Base-by-base conservation (phyloP, 768 basidiomycete species). In the Fomitopsis serialis region DNA sequence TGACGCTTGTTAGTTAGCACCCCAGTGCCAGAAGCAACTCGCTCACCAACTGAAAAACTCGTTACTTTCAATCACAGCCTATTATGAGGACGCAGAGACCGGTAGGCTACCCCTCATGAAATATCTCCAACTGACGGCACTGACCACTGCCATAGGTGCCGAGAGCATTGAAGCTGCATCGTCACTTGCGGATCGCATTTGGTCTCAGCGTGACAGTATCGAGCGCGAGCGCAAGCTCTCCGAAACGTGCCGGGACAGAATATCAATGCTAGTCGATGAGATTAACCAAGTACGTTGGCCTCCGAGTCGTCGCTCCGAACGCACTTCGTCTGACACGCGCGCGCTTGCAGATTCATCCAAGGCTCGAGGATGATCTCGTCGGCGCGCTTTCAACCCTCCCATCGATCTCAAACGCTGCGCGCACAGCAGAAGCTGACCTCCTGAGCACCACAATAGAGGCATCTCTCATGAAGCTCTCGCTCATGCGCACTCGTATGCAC, bases 391-490 rank as follows among this genome's bases (percentile, higher is more conserved):
- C 59, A 3, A 66, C 53, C 2, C 58, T 73, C 57, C 59, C 70
- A 56, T 52, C 70, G 43, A 43, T 65, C 35, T 61, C 72, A 40
- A 59, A 60, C 51, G 56, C 63, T 2, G 58, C 67, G 32, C 70
- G 67, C 21, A 54, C 64, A 2, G 75, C 77, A 3, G 62, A 66
- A 0, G 63, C 70, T 42, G 75, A 76, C 42, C 68, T 78, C 36
- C 61, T 74, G 17, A 69, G 74, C 7, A 68, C 74, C n/a, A 70
- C 67, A 1, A 73, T 79, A 37, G 79, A 82, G 59, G 63, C 72
- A 2, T 70, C 72, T 2, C 66, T 81, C 10, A 70, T 78, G 56
- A 79, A 78, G 60, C 67, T 80, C 8, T 75, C 75, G 1, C 66
- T 79, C 10, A 55, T 77, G n/a, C 70, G 72, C 27, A 72, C 71